phyloP scores from a whole-genome alignment of 805 yeast species.

The Candida piceae region DNA sequence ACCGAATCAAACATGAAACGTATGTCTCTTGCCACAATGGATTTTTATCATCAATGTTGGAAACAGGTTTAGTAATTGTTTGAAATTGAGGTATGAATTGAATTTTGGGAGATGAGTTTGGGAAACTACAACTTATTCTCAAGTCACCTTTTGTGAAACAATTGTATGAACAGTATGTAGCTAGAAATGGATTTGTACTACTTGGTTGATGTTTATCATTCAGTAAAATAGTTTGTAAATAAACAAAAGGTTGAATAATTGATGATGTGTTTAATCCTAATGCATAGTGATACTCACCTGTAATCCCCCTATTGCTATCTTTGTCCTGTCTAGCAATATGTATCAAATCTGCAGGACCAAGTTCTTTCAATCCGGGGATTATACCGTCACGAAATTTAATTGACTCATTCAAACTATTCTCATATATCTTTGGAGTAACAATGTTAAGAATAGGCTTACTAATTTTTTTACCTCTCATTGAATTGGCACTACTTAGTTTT shows the following conservation, averaged over 20 bases:
- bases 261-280: slow-evolving; percentile 51
- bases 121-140: slow-evolving; percentile 57
- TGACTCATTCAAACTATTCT: slow-evolving; percentile 47
- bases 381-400: slow-evolving; percentile 43
- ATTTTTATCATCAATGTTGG: slow-evolving; percentile 52
- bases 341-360: slow-evolving; percentile 74
- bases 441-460: no score
- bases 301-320: slow-evolving; percentile 37
- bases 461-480: no score
- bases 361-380: slow-evolving; percentile 40
- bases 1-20: slow-evolving; percentile 53
- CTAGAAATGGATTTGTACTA: slow-evolving; percentile 30
- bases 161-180: slow-evolving; percentile 68
- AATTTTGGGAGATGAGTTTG: slow-evolving; percentile 36
- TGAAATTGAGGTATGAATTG: slow-evolving; percentile 42
- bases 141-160: slow-evolving; percentile 70
- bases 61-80: slow-evolving; percentile 19
- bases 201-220: slow-evolving; percentile 28
- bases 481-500: no score
- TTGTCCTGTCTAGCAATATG: slow-evolving; percentile 43
- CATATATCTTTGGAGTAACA: slow-evolving; percentile 35
- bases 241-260: slow-evolving; percentile 51
- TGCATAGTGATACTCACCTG: slow-evolving; percentile 50
- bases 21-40: slow-evolving; percentile 57
- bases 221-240: slow-evolving; percentile 40